These are phyloP conservation scores for Fraxinus ornus DNA, from an alignment of 305 asterid genomes.

Conservation along the genomic window DNA sequence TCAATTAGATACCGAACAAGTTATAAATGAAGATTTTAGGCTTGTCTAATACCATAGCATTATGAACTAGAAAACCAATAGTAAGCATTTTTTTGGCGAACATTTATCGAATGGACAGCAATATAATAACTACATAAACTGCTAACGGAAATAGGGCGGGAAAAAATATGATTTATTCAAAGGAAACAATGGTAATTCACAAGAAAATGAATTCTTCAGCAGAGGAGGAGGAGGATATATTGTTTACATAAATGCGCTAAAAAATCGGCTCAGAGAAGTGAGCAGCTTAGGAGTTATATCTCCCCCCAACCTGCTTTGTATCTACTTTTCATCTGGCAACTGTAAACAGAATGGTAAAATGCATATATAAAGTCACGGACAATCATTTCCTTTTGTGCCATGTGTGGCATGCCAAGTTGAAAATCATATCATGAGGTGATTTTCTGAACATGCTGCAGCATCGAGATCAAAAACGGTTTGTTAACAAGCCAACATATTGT, in stretches of 20 bases:
- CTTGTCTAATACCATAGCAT: background rate
- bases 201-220: background rate
- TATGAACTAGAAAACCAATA: background rate
- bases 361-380: slow-evolving; percentile 26
- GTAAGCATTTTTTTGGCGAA: background rate
- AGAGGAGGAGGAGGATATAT: background rate
- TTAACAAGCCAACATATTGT: slow-evolving; percentile 3
- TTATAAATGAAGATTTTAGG: background rate
- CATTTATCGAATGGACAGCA: background rate
- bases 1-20: background rate
- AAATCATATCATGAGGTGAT: background rate
- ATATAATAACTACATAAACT: background rate
- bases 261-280: background rate
- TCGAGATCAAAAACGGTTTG: background rate
- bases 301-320: background rate
- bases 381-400: slow-evolving; percentile 15
- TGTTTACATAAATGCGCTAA: background rate
- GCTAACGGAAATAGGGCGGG: background rate
- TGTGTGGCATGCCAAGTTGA: slow-evolving; percentile 3
- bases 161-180: background rate
- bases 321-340: background rate
- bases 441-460: slow-evolving; percentile 13
- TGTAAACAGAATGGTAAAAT: slow-evolving; percentile 12
- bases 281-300: background rate
- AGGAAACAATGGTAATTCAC: background rate